Evolutionary conservation across 345 rosid genomes (phyloP).

Genomic region (Bruguiera parviflora): DNA sequence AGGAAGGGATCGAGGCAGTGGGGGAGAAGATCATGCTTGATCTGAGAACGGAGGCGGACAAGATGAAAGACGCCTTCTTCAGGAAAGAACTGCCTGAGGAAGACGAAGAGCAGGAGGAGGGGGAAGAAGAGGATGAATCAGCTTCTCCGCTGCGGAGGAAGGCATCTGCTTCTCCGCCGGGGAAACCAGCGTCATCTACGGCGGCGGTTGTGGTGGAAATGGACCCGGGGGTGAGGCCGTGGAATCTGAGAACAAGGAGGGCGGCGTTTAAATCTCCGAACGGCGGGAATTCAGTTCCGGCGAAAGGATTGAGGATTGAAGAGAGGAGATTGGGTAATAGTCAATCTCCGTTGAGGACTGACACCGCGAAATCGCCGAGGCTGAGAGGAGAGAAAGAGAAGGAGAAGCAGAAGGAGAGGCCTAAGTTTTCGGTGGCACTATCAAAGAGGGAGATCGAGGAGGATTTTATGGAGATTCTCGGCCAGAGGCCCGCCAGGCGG

Average conservation of each 20-base stretch:
- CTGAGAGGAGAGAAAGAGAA: conserved; percentile 21
- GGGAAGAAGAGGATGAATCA: conserved; percentile 7
- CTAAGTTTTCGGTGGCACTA: conserved; percentile 40
- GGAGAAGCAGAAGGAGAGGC: conserved; percentile 27
- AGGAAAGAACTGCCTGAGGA: conserved; percentile 19
- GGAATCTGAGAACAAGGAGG: conserved; percentile 80
- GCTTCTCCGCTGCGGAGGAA: background rate
- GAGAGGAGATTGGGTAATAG: conserved; percentile 23
- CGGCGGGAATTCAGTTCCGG: conserved; percentile 14
- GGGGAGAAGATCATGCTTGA: conserved; percentile 45
- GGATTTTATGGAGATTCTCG: conserved; percentile 48
- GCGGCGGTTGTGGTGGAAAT: background rate
- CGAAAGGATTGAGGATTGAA: conserved; percentile 24
- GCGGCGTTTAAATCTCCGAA: conserved; percentile 51
- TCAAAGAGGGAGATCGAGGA: conserved; percentile 69
- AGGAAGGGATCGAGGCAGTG: conserved; percentile 56
- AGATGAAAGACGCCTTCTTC: conserved; percentile 30
- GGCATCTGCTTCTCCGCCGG: background rate
- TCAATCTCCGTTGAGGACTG: conserved; percentile 35
- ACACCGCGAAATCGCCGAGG: conserved; percentile 21
- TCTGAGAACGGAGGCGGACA: conserved; percentile 37
- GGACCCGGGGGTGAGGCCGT: conserved; percentile 35
- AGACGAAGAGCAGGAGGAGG: conserved; percentile 11
- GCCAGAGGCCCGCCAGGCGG: conserved; percentile 54
- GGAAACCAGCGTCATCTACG: background rate